phyloP scores from a whole-genome alignment of 495 filamentous ascomycete genomes.

The Hypomontagnella submonticulosa region DNA sequence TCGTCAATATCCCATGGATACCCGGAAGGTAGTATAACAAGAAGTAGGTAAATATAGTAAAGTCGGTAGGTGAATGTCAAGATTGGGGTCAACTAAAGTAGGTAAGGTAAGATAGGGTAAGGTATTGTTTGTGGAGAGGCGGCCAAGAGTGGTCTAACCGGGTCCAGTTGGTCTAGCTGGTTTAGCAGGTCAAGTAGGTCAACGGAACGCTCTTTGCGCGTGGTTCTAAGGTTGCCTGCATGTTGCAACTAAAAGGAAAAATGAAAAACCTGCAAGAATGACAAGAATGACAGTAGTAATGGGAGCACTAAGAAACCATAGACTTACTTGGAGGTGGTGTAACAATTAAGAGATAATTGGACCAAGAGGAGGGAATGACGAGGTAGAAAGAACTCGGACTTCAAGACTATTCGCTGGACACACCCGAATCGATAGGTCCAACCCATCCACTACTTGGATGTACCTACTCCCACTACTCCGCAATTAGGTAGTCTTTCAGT shows the following conservation, averaged over 20 bases:
- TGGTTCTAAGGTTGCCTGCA: conserved; percentile 40
- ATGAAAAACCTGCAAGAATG: conserved; percentile 21
- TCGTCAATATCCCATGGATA: conserved; percentile 27
- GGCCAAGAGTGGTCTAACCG: background rate
- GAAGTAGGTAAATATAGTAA: conserved; percentile 8
- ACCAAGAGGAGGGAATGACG: conserved; percentile 34
- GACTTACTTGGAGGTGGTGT: conserved; percentile 19
- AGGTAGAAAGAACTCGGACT: conserved; percentile 26
- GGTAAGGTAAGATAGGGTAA: conserved; percentile 24
- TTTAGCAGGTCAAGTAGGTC: conserved; percentile 11
- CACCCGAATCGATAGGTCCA: conserved; percentile 15
- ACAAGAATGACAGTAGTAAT: conserved; percentile 2
- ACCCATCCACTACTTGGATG: no score
- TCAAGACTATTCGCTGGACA: conserved; percentile 27
- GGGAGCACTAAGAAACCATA: background rate
- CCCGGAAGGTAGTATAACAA: conserved; percentile 3
- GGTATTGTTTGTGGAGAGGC: conserved; percentile 24
- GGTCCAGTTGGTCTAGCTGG: background rate
- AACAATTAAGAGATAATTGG: conserved; percentile 35
- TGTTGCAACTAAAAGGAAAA: conserved; percentile 26
- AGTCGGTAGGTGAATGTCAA: conserved; percentile 8
- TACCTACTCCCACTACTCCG: no score
- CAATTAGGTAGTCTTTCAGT: conserved; percentile 21
- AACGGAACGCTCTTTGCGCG: conserved; percentile 20
- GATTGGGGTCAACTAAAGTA: conserved; percentile 19